Evolutionary conservation across 805 yeast genomes (phyloP), one percentile per base, ranked within the genome.

Genomic region (Diddensiella caesifluorescens): DNA sequence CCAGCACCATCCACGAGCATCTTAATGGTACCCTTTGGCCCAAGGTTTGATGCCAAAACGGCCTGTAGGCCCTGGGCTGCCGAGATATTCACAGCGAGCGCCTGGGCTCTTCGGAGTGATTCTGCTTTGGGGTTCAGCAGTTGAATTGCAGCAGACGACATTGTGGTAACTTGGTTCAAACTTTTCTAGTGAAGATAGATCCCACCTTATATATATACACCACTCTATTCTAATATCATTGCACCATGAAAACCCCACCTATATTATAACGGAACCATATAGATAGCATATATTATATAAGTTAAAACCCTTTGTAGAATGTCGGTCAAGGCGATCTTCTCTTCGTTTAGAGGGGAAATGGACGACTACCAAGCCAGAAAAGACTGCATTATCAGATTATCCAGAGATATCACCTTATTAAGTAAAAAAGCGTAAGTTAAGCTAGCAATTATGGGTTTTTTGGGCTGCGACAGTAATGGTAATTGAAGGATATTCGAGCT

Each of bases 1-100:
- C 98, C 98, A 1, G 95, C 81, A 49, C 98, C 98, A 60, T 92
- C 97, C 39, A 92, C 98, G 45, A 90, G 62, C 84, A 92, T 86
- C 68, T 92, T 92, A 56, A 92, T 70, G 12, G 98, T 92, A 42
- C 98, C 98, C 61, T 87, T 87, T 36, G 98, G 98, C 28, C 98
- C 98, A 55, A 92, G 69, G 61, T 92, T 92, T 46, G 95, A 79
- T 46, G 90, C 81, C 47, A 92, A 69, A 31, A 92, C 97, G 55
- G 80, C 83, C 67, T 92, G 98, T 44, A 92, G 72, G 33, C 98
- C 98, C 61, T 87, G 95, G 4, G 98, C 98, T 3, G 98, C 97
- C 13, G 88, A 77, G 39, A 87, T 86, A 65, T 92, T 92, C 32
- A 92, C 98, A 60, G 89, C 88, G 46, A 92, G 72, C 22, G 98